Base-by-base conservation (phyloP, 495 filamentous ascomycete species). In the Lasiosphaeriaceae sp. region DNA sequence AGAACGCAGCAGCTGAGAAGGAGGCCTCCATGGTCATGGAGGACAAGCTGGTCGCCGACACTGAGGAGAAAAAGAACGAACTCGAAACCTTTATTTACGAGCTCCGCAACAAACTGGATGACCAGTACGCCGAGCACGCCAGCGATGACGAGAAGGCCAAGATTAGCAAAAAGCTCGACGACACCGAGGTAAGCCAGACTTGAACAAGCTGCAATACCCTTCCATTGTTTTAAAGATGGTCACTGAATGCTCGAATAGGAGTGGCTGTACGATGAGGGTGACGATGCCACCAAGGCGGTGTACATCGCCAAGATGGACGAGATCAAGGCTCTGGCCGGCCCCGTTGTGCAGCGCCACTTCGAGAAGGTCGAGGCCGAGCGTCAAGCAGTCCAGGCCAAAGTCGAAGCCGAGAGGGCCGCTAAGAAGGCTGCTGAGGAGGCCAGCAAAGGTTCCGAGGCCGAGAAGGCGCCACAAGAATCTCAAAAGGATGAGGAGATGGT, bases 21-120 rank as follows among this genome's bases (percentile, higher is more conserved):
- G 94, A 99, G 75, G 83, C 83, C 55, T 62, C 85, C 58, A 96
- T 99, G 94, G 81, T 90, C 68, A 93, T 94, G 86, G 90, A 97
- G 71, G 94, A 99, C 78, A 99, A 97, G 80, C 84, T 97, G 37
- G 92, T 99, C 43, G 90, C 91, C 54, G 95, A 97, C 72, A 99
- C 94, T 21, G 94, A 97, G 69, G 90, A 97, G 79, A 95, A 94
- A 83, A 97, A 97, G 90, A 99, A 99, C 78, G 94, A 97, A 72
- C 88, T 99, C 41, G 94, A 99, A 80, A 86, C 89, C 37, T 93
- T 86, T 73, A 97, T 97, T 79, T 99, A 99, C 74, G 90, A 96
- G 64, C 80, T 95, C 66, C 86, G 92, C 59, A 90, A 90, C 77
- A 96, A 96, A 83, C 81, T 97, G 48, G 89, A 96, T 64, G 90